phyloP scores from a whole-genome alignment of 352 stramenopile genomes.

The Phytophthora parvispora region DNA sequence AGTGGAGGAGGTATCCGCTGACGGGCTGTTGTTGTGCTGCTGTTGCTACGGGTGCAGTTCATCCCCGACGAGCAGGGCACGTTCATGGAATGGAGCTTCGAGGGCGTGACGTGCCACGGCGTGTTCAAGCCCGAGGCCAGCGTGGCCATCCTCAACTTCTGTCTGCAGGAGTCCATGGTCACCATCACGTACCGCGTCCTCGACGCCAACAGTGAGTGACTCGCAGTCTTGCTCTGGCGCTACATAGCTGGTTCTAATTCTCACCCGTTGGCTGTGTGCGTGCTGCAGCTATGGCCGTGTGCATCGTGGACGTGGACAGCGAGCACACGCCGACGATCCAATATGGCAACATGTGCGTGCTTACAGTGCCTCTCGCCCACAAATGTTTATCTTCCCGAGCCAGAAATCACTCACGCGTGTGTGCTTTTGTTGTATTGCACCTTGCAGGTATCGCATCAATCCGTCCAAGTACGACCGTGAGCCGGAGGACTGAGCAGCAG shows the following conservation, averaged over 20 bases:
- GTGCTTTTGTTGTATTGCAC: neutral
- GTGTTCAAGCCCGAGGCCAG: conserved; percentile 86
- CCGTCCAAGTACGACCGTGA: conserved; percentile 76
- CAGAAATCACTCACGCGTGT: conserved; percentile 4
- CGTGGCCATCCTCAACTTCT: conserved; percentile 89
- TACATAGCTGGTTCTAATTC: neutral
- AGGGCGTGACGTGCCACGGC: conserved; percentile 85
- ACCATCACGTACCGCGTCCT: conserved; percentile 88
- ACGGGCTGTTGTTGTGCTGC: conserved; percentile 4
- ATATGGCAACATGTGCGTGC: conserved; percentile 85
- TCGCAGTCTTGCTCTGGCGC: neutral
- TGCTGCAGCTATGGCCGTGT: conserved; percentile 79
- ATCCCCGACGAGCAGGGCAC: conserved; percentile 82
- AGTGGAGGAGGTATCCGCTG: too few relatives aligned
- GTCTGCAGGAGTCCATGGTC: conserved; percentile 85
- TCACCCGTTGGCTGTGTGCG: neutral
- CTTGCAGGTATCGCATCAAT: conserved; percentile 79
- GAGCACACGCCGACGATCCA: conserved; percentile 86
- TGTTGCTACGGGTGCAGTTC: conserved; percentile 52
- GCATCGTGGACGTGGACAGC: conserved; percentile 87
- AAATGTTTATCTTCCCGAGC: too few relatives aligned
- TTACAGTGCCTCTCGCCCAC: too few relatives aligned
- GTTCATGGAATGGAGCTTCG: conserved; percentile 91
- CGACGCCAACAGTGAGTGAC: conserved; percentile 76
- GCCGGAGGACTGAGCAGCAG: conserved; percentile 44